phyloP scores from a whole-genome alignment of 345 rosid species.

The Camelina neglecta region DNA sequence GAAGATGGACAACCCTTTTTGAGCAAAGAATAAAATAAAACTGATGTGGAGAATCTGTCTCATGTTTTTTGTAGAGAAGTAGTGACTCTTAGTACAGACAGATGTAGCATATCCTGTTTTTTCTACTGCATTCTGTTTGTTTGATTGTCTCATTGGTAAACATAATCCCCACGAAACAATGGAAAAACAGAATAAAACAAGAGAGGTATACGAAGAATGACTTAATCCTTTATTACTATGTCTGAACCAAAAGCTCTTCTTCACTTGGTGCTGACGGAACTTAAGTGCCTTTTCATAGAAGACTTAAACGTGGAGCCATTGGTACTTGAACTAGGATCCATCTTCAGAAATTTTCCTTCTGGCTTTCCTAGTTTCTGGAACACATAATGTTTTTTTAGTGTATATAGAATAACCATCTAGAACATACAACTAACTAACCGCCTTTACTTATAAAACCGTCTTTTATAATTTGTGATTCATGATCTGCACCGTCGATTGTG shows the following conservation, averaged over 20 bases:
- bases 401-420: too few species aligned
- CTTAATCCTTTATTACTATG: constrained; percentile 48
- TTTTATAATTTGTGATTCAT: too few species aligned
- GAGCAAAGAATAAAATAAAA: background rate
- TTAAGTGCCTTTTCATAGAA: constrained; percentile 52
- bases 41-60: background rate
- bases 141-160: constrained; percentile 1
- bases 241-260: constrained; percentile 67
- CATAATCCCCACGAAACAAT: too few species aligned
- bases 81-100: background rate
- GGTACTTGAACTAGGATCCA: constrained; percentile 58
- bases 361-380: constrained; percentile 33
- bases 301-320: constrained; percentile 60
- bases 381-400: constrained; percentile 2
- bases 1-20: constrained; percentile 52
- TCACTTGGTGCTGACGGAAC: constrained; percentile 56
- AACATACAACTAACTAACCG: too few species aligned
- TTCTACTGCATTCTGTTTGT: background rate
- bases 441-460: too few species aligned
- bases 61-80: background rate
- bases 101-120: constrained; percentile 6
- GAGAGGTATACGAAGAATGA: background rate
- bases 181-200: too few species aligned
- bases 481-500: too few species aligned
- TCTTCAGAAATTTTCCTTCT: constrained; percentile 52